Evolutionary conservation across 495 filamentous ascomycete genomes (phyloP).

Genomic region (Neurospora pannonica): DNA sequence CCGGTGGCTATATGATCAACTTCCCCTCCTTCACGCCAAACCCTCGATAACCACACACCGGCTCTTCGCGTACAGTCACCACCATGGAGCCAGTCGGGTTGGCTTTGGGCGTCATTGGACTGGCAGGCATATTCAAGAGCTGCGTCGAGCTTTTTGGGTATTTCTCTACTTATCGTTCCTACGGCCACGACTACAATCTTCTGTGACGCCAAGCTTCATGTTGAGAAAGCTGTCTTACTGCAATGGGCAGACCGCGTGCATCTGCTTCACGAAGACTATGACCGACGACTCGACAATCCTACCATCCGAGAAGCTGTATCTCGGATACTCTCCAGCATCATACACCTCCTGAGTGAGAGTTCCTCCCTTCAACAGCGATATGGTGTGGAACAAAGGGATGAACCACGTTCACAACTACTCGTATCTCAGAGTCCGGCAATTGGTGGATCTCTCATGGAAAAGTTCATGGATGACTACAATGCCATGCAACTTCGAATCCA

Average conservation of each 20-base stretch:
- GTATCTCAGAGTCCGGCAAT: not conserved
- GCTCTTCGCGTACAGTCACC: not conserved
- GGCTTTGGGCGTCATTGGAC: not conserved
- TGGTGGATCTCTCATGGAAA: not conserved
- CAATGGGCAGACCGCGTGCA: not conserved
- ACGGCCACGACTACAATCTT: not conserved
- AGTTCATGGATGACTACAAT: not conserved
- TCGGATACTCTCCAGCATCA: not conserved
- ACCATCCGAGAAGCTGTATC: not conserved
- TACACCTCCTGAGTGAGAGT: not conserved
- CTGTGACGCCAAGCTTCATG: not conserved
- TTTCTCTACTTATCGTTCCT: not conserved
- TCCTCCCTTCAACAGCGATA: not conserved
- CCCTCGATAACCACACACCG: not conserved
- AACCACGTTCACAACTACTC: not conserved
- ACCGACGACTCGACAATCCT: not conserved
- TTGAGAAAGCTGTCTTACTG: not conserved
- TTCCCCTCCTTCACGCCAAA: not conserved
- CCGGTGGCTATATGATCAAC: not conserved
- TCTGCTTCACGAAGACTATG: not conserved
- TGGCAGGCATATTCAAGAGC: not conserved
- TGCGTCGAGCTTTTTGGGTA: not conserved
- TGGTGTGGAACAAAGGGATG: not conserved
- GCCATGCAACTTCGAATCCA: not conserved
- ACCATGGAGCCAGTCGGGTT: not conserved